Conservation (phyloP, 148 eudicot genomes). For the Suaeda aralocaspica region DNA sequence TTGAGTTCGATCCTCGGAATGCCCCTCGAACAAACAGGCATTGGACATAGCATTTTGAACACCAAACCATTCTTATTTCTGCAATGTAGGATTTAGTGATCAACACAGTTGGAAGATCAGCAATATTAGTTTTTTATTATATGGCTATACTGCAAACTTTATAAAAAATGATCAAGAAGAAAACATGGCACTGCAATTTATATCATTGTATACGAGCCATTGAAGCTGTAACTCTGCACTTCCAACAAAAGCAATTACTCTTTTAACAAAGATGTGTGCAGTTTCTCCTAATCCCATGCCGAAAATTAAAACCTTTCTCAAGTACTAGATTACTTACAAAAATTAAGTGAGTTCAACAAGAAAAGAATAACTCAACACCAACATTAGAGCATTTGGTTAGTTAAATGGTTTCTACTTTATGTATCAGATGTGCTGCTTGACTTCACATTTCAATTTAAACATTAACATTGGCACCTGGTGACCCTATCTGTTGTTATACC, state of each 20-base stretch:
- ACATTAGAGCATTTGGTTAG: constrained; percentile 14
- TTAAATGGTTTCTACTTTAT: constrained; percentile 11
- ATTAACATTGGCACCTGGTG: neutral
- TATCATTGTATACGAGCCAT: neutral
- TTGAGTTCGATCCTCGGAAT: neutral
- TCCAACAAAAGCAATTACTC: neutral
- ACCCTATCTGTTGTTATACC: neutral
- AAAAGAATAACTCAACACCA: too few relatives aligned
- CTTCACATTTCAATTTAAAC: neutral
- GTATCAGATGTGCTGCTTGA: too few relatives aligned
- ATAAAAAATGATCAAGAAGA: too few relatives aligned
- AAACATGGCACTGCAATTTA: neutral
- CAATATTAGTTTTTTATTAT: neutral
- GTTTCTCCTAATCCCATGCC: neutral
- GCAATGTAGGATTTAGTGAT: neutral
- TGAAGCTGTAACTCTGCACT: constrained; percentile 5
- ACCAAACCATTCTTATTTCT: neutral
- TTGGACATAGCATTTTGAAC: neutral
- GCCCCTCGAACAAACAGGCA: neutral
- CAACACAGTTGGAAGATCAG: neutral
- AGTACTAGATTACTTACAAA: neutral
- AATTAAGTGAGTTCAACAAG: neutral
- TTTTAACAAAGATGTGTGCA: neutral
- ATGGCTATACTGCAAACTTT: too few relatives aligned
- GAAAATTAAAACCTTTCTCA: neutral